These are phyloP conservation scores for Simmondsia chinensis DNA, from an alignment of 148 eudicot species.

Conservation along the genomic window DNA sequence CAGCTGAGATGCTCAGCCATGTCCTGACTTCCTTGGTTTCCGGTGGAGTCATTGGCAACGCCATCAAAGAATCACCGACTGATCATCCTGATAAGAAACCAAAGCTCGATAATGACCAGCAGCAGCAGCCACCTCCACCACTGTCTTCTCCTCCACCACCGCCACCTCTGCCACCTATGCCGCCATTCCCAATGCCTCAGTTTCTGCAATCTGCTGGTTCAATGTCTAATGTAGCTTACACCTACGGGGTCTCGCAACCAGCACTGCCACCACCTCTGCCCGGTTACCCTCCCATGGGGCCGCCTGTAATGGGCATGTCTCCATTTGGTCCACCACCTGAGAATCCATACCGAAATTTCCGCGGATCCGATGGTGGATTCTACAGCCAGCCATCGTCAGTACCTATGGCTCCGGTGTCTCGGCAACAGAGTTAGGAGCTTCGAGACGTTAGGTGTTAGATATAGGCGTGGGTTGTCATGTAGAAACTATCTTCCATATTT, in stretches of 20 bases:
- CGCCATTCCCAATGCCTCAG: constrained; percentile 46
- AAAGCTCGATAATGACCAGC: constrained; percentile 44
- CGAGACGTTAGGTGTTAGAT: background rate
- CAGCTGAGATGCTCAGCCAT: constrained; percentile 78
- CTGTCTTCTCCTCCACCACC: constrained; percentile 60
- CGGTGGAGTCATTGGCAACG: constrained; percentile 46
- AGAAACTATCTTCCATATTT: constrained; percentile 4
- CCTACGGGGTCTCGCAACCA: constrained; percentile 35
- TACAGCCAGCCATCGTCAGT: constrained; percentile 45
- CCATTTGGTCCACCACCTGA: constrained; percentile 27
- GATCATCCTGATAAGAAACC: constrained; percentile 54
- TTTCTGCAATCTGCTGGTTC: constrained; percentile 45
- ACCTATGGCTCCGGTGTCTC: constrained; percentile 56
- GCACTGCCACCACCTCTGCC: constrained; percentile 30
- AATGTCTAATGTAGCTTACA: constrained; percentile 31
- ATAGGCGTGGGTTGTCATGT: constrained; percentile 5
- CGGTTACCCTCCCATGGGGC: constrained; percentile 31
- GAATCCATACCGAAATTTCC: constrained; percentile 42
- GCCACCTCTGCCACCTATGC: constrained; percentile 61
- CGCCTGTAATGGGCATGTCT: constrained; percentile 28
- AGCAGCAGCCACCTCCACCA: constrained; percentile 48
- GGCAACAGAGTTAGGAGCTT: constrained; percentile 30
- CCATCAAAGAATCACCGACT: constrained; percentile 25
- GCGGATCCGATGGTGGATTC: constrained; percentile 49
- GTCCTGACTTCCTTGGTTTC: constrained; percentile 84